Conservation (phyloP, 163 green algal species). For the Trebouxiophyceae sp. region DNA sequence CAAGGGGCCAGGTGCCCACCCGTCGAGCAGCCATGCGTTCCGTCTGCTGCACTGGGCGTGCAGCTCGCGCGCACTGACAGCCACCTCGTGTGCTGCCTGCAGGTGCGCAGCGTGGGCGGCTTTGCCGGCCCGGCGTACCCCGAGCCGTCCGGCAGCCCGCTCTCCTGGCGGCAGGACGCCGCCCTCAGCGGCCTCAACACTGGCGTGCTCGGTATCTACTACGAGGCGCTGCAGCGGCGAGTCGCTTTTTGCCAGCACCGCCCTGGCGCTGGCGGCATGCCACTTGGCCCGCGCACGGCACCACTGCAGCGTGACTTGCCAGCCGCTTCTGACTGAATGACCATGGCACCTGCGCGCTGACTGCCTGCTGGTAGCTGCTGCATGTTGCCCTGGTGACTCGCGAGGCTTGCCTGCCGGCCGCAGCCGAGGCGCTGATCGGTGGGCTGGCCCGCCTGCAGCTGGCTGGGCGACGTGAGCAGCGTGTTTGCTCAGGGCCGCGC, state of each 20-base stretch:
- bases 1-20: too few species aligned
- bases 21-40: too few species aligned
- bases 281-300: too few species aligned
- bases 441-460: conserved; percentile 9
- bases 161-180: conserved; percentile 12
- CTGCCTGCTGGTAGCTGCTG: too few species aligned
- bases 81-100: not conserved
- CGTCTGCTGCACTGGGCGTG: too few species aligned
- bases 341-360: too few species aligned
- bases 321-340: too few species aligned
- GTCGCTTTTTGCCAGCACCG: too few species aligned
- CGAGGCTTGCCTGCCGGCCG: not conserved
- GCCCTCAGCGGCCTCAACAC: conserved; percentile 28
- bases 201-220: conserved; percentile 25
- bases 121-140: not conserved
- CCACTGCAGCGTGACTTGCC: too few species aligned
- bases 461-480: conserved; percentile 23
- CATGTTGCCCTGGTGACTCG: too few species aligned
- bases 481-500: conserved; percentile 19
- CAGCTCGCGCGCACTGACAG: not conserved
- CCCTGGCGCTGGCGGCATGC: too few species aligned
- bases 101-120: conserved; percentile 6
- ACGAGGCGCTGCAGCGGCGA: conserved; percentile 30
- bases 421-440: too few species aligned
- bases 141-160: conserved; percentile 2